Evolutionary conservation across 192 early-diverging fungal species (phyloP).

Genomic region (Gonapodya sp.): DNA sequence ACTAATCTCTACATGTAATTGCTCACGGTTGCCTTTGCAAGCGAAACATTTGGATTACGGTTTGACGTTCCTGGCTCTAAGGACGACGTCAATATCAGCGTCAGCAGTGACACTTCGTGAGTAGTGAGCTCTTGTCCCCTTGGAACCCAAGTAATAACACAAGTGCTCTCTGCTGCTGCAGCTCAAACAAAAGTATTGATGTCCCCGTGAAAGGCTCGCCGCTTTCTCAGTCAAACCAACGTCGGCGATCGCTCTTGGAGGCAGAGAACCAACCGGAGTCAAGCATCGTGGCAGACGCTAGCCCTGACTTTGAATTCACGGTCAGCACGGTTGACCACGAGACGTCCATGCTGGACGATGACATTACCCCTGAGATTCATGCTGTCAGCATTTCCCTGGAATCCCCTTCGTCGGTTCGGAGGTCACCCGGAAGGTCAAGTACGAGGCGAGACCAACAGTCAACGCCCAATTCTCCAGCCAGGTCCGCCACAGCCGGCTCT

Average conservation of each 20-base stretch:
- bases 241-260: neutral
- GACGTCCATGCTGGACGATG: neutral
- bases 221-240: neutral
- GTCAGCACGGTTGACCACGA: neutral
- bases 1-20: neutral
- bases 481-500: neutral
- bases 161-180: neutral
- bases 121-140: neutral
- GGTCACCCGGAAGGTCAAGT: neutral
- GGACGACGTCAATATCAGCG: neutral
- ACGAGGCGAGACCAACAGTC: neutral
- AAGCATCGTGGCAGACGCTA: neutral
- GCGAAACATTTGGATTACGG: neutral
- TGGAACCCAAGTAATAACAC: neutral
- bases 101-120: constrained; percentile 9
- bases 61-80: neutral
- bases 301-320: neutral
- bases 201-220: neutral
- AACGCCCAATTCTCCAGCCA: neutral
- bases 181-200: neutral
- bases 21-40: neutral
- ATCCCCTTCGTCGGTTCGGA: neutral
- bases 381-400: neutral
- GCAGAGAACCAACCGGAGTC: neutral
- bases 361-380: neutral